Evolutionary conservation across 2,329 filamentous ascomycete genomes (phyloP), one percentile per base, ranked within the genome.

Genomic region (Paraphoma chrysanthemicola): DNA sequence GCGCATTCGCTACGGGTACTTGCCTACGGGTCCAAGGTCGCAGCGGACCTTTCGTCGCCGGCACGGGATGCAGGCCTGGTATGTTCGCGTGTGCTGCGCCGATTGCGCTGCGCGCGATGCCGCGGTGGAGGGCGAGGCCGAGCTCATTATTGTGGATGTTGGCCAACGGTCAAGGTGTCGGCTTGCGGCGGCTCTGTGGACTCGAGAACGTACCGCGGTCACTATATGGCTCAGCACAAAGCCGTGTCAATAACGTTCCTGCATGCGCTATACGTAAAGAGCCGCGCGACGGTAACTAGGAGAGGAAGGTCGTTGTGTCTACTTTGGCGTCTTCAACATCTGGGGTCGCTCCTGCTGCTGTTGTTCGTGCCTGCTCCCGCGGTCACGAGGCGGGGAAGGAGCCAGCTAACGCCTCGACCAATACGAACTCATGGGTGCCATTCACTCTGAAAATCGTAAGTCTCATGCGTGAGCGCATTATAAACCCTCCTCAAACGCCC

Each of bases 41-140:
- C 85, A 87, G 50, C 84, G 82, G 69, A 76, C 85, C 66, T 87
- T 87, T 59, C 85, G 78, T 36, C 81, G 80, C 30, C 85, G 79
- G 69, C 85, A 87, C 23, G 82, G 81, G 51, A 83, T 82, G 65
- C 84, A 82, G 53, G 80, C 80, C 74, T 78, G 71, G 59, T 77
- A 78, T 42, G 73, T 77, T 48, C 75, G 69, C 17, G 72, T 77
- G 57, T 77, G 75, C 55, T 69, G 66, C 23, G 54, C 50, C 41
- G 33, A 29, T 29, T 47, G 41, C 36, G 47, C 47, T 18, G 61
- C 53, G 29, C 65, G 65, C 52, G 71, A 66, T 45, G 70, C 69
- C 17, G 68, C 61, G 50, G 64, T 69, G 43, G 65, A 62, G 23
- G 62, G 65, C 28, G 18, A 23, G 17, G 68, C 61, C 63, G 70